Evolutionary conservation across 306 rosid species (phyloP), one percentile per base, ranked within the genome.

Genomic region (Rubus parviflorus): DNA sequence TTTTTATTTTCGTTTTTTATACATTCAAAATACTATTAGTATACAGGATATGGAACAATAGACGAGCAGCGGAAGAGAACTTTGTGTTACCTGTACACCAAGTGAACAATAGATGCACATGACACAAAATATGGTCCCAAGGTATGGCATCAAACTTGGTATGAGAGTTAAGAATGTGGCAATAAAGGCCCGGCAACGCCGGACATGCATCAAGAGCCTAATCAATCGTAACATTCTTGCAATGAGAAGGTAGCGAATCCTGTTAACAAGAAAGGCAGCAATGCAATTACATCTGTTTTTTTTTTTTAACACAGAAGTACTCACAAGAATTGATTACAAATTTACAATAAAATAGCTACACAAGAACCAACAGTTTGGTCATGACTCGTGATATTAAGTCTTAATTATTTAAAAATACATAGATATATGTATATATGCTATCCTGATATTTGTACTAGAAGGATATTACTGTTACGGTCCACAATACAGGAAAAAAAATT

Each of bases 211-310:
- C 82, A 95, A 91, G 76, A 95, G 83, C 90, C 97, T 88, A 83
- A 95, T 85, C 89, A 95, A 73, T 74, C 99, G 86, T 75, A 95
- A 81, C 97, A 95, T 46, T 89, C 99, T 92, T 82, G 92, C 96
- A 77, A 95, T 90, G 62, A 95, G 93, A 76, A 95, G 99, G 90
- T 95, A 95, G 42, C 99, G 97, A 86, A 95, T 95, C 99, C 99
- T 95, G 88, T 75, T 70, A 70, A 66, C 35, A 72, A 66, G 42
- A 79, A 73, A 70, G 70, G 65, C 14, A 75, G 46, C 35, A 2
- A 49, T 25, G 14, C n/a, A 80, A 45, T 64, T 45, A 68, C 58
- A 43, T 52, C 43, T 20, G 75, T 53, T 61, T 71, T 70, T 56
- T 69, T 71, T 68, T 40, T 12, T 56, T 56, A 56, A 42, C 9